A percentile compares a stretch with the other conserved stretches of the same genome.
Conservation (phyloP, 2,329 filamentous ascomycete genomes). For the Fusarium floridanum region DNA sequence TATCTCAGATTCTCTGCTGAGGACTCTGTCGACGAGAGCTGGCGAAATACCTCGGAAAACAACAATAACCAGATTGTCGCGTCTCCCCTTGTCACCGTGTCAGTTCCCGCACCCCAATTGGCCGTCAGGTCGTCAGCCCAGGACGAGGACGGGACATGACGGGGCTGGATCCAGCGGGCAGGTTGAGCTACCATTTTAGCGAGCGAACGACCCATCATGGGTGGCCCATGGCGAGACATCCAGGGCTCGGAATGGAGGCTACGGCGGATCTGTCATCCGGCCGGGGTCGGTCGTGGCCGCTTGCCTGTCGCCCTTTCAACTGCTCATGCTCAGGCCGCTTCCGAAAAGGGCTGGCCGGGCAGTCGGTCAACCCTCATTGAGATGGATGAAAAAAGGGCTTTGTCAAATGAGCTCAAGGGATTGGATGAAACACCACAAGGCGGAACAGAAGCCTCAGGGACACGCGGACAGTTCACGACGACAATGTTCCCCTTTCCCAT, state of each 20-base stretch:
- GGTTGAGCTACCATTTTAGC: slow-evolving; percentile 47
- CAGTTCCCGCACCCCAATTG: slow-evolving; percentile 36
- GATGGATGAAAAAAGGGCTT: background rate
- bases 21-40: background rate
- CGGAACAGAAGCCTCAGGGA: background rate
- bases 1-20: slow-evolving; percentile 3
- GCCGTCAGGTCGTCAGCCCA: slow-evolving; percentile 38
- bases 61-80: slow-evolving; percentile 17
- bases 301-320: slow-evolving; percentile 33
- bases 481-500: slow-evolving; percentile 23
- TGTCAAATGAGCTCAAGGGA: background rate
- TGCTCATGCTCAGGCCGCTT: slow-evolving; percentile 32
- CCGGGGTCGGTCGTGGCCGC: slow-evolving; percentile 32
- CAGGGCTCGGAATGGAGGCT: slow-evolving; percentile 44
- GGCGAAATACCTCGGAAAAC: slow-evolving; percentile 11
- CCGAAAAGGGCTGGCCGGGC: slow-evolving; percentile 30
- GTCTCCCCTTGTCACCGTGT: slow-evolving; percentile 30
- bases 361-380: slow-evolving; percentile 7
- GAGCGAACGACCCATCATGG: slow-evolving; percentile 43
- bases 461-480: background rate
- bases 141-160: slow-evolving; percentile 45
- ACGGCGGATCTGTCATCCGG: slow-evolving; percentile 46
- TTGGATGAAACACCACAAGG: background rate
- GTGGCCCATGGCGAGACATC: slow-evolving; percentile 42
- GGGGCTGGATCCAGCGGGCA: slow-evolving; percentile 47